phyloP scores from a whole-genome alignment of 2,329 filamentous ascomycete species.

The Alternaria brassicae region DNA sequence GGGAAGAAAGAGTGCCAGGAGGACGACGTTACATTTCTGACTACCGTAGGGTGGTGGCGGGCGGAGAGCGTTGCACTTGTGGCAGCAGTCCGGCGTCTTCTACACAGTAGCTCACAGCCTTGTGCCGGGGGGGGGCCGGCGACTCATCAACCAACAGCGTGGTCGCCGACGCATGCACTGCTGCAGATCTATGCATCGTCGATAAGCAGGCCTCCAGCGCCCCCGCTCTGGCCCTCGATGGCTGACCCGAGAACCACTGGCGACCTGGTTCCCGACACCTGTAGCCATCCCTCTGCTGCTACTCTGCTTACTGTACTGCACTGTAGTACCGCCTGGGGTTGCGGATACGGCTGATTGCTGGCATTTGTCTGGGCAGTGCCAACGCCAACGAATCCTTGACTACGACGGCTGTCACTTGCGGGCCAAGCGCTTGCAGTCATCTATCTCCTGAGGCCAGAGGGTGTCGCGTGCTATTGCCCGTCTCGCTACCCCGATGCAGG shows the following conservation, averaged over 20 bases:
- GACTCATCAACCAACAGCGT: constrained; percentile 15
- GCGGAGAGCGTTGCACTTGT: constrained; percentile 9
- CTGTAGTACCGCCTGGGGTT: constrained; percentile 1
- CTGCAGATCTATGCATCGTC: constrained; percentile 9
- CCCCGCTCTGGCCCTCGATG: constrained; percentile 8
- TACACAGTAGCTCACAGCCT: constrained; percentile 18
- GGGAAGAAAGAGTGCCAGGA: neutral
- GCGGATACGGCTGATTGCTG: neutral
- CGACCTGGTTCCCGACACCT: constrained; percentile 18
- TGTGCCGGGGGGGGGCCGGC: neutral
- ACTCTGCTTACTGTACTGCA: neutral
- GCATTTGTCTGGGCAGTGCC: neutral
- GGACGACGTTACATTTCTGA: constrained; percentile 13
- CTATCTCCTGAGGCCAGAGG: constrained; percentile 11
- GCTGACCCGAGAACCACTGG: constrained; percentile 13
- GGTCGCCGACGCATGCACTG: neutral
- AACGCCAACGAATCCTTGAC: neutral
- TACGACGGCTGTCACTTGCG: constrained; percentile 5
- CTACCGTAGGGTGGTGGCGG: constrained; percentile 3
- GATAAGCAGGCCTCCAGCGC: constrained; percentile 11
- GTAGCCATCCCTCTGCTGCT: constrained; percentile 4
- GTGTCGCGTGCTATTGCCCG: constrained; percentile 42
- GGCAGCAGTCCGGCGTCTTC: constrained; percentile 1
- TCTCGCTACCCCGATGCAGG: constrained; percentile 23
- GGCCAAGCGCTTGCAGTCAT: constrained; percentile 2